A percentile compares a stretch with the other conserved stretches of the same genome.
Evolutionary conservation across 2,329 filamentous ascomycete species (phyloP).

Genomic region (Ascochyta koolunga): DNA sequence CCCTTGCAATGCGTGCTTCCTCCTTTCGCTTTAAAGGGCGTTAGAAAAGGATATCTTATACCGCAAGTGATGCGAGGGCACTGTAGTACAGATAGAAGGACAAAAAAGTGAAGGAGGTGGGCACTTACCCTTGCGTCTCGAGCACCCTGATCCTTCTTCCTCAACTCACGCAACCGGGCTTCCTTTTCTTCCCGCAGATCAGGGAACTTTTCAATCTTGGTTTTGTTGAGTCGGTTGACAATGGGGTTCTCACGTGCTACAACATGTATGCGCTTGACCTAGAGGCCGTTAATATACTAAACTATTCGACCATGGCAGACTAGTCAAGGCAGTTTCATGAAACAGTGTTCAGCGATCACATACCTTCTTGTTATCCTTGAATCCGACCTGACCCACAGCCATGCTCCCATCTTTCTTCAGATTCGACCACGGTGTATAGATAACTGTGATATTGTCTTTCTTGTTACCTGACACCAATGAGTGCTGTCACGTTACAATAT

Average conservation of each 20-base stretch:
- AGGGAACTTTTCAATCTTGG: constrained; percentile 84
- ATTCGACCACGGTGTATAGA: constrained; percentile 98
- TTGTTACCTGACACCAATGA: constrained; percentile 76
- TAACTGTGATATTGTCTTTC: constrained; percentile 94
- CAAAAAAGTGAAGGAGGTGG: neutral
- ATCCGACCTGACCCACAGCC: constrained; percentile 92
- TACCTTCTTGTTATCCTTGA: constrained; percentile 82
- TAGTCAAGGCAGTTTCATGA: neutral
- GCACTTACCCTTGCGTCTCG: constrained; percentile 64
- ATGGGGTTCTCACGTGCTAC: constrained; percentile 82
- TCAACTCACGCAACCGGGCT: constrained; percentile 71
- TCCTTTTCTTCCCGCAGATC: constrained; percentile 85
- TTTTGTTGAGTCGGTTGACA: constrained; percentile 98
- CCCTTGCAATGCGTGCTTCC: constrained; percentile 73
- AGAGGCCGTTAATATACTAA: constrained; percentile 7
- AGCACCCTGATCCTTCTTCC: constrained; percentile 71
- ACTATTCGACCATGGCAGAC: too few species aligned
- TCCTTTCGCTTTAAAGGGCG: constrained; percentile 68
- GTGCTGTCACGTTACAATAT: neutral
- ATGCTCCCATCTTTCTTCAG: constrained; percentile 94
- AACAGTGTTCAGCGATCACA: neutral
- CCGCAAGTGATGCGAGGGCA: neutral
- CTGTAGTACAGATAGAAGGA: neutral
- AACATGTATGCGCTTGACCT: constrained; percentile 84
- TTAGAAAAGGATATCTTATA: constrained; percentile 10